These are phyloP conservation scores for Talaromyces ruber DNA, from an alignment of 495 filamentous ascomycete genomes.

Conservation along the genomic window DNA sequence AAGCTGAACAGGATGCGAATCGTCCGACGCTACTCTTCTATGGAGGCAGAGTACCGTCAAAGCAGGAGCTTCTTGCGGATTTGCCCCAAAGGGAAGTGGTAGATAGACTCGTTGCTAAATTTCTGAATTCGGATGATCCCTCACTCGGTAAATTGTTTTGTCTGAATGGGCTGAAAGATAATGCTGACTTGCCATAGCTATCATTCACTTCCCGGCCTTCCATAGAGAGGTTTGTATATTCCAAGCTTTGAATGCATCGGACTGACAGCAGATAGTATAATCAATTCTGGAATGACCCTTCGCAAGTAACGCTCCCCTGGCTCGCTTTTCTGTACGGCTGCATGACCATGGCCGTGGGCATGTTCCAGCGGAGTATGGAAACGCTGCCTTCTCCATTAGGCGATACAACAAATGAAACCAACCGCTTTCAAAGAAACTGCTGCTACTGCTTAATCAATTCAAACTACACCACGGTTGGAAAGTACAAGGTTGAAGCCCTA, in stretches of 20 bases:
- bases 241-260: not conserved
- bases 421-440: slow-evolving; percentile 18
- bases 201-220: slow-evolving; percentile 37
- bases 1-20: slow-evolving; percentile 14
- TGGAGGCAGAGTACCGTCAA: slow-evolving; percentile 17
- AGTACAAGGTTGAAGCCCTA: slow-evolving; percentile 28
- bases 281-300: slow-evolving; percentile 25
- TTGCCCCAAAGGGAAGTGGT: slow-evolving; percentile 30
- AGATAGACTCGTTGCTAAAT: slow-evolving; percentile 37
- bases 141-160: slow-evolving; percentile 20
- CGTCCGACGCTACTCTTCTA: slow-evolving; percentile 36
- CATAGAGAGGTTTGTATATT: slow-evolving; percentile 17
- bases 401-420: slow-evolving; percentile 12
- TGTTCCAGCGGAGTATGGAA: slow-evolving; percentile 21
- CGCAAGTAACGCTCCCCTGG: slow-evolving; percentile 26
- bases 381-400: slow-evolving; percentile 14
- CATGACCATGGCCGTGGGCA: slow-evolving; percentile 21
- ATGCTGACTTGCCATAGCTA: slow-evolving; percentile 13
- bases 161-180: not conserved
- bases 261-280: slow-evolving; percentile 16
- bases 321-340: slow-evolving; percentile 27
- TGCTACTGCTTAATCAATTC: slow-evolving; percentile 25
- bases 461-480: slow-evolving; percentile 24
- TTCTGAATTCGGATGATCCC: slow-evolving; percentile 36
- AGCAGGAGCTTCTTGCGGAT: slow-evolving; percentile 30